Conservation (phyloP, 371 early-diverging fungal genomes). For the Mortierella sp. region DNA sequence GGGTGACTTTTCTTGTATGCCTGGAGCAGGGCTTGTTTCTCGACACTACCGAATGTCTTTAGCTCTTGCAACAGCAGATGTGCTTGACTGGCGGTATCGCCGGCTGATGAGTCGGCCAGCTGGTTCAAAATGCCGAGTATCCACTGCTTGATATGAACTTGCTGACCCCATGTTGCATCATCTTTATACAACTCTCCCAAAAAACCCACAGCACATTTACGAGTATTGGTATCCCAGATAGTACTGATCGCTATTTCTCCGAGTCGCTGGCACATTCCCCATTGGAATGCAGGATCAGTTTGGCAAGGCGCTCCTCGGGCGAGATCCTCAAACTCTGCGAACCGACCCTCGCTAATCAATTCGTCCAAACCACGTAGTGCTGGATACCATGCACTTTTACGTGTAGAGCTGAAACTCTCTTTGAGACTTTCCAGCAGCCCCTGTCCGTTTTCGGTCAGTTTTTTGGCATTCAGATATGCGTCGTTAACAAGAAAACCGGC, state of each 20-base stretch:
- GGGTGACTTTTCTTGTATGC: too few relatives aligned
- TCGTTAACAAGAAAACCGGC: neutral
- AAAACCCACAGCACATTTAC: neutral
- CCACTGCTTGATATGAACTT: neutral
- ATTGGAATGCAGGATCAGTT: neutral
- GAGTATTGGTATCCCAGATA: neutral
- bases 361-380: neutral
- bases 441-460: neutral
- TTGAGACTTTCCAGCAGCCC: neutral
- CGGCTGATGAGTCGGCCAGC: neutral
- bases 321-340: neutral
- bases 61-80: neutral
- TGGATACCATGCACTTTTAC: conserved; percentile 5
- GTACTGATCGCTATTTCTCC: neutral
- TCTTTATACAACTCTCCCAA: neutral
- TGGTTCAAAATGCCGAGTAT: too few relatives aligned
- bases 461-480: neutral
- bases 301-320: conserved; percentile 2
- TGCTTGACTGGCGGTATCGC: neutral
- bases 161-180: neutral
- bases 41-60: neutral
- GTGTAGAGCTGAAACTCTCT: neutral
- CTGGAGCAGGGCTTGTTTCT: too few relatives aligned
- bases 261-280: conserved; percentile 11
- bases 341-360: neutral